Percentiles rank a stretch among this genome's conserved stretches.
Conservation (phyloP, 2,329 filamentous ascomycete species). For the Huntiella decipiens region DNA sequence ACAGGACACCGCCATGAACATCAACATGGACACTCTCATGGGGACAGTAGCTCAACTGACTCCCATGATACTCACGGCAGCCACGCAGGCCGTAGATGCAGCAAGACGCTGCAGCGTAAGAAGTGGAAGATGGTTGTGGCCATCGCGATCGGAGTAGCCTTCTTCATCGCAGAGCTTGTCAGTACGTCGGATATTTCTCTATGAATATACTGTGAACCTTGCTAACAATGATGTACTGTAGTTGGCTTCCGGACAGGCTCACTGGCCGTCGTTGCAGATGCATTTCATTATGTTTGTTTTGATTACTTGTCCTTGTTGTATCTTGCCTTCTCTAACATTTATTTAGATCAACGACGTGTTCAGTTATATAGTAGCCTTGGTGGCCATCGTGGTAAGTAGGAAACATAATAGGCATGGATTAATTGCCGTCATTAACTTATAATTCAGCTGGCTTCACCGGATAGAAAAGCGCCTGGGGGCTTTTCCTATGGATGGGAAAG, state of each 20-base stretch:
- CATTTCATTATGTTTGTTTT: conserved; percentile 51
- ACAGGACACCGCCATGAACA: too few species aligned
- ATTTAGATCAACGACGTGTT: conserved; percentile 49
- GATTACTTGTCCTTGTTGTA: not conserved
- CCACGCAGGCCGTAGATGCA: too few species aligned
- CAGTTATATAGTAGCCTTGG: conserved; percentile 46
- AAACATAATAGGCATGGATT: too few species aligned
- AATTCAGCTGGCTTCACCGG: conserved; percentile 34
- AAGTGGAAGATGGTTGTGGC: conserved; percentile 29
- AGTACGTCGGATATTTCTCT: conserved; percentile 18
- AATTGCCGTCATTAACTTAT: not conserved
- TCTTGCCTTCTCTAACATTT: conserved; percentile 10
- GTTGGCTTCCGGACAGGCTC: conserved; percentile 54
- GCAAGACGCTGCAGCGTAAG: conserved; percentile 10
- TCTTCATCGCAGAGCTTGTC: conserved; percentile 32
- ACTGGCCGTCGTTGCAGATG: conserved; percentile 55
- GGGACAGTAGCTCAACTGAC: too few species aligned
- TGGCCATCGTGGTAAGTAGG: conserved; percentile 37
- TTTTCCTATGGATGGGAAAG: conserved; percentile 62
- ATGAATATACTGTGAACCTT: conserved; percentile 4
- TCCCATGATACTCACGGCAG: too few species aligned
- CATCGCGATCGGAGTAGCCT: conserved; percentile 29
- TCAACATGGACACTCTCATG: too few species aligned
- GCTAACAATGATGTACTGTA: conserved; percentile 14
- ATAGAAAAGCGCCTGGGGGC: conserved; percentile 29